Evolutionary conservation across 2,329 filamentous ascomycete species (phyloP).

Genomic region (Aspergillus uvarum): DNA sequence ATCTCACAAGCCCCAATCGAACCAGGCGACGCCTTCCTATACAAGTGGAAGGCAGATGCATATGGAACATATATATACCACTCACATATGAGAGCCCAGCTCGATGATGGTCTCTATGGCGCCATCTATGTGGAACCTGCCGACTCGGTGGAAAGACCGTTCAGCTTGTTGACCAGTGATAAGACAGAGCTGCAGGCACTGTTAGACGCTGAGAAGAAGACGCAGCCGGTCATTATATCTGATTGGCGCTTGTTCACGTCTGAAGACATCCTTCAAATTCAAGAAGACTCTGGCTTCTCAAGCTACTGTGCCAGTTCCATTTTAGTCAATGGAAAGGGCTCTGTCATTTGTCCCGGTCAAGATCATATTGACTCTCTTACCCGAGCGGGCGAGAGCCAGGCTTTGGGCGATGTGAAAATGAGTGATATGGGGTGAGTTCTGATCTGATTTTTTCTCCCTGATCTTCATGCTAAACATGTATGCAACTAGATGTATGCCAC

Average conservation of each 20-base stretch:
- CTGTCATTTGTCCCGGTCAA: conserved; percentile 52
- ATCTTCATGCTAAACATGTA: neutral
- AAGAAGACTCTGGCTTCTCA: conserved; percentile 1
- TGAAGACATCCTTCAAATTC: conserved; percentile 39
- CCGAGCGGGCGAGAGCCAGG: conserved; percentile 21
- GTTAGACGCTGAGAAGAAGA: conserved; percentile 49
- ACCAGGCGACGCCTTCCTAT: conserved; percentile 51
- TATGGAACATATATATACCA: conserved; percentile 60
- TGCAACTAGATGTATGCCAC: conserved; percentile 23
- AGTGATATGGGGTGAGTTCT: conserved; percentile 34
- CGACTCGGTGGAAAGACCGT: conserved; percentile 47
- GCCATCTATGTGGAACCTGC: conserved; percentile 38
- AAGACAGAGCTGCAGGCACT: conserved; percentile 45
- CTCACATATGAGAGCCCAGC: conserved; percentile 54
- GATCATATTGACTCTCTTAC: conserved; percentile 42
- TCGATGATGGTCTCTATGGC: conserved; percentile 61
- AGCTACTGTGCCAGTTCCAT: conserved; percentile 57
- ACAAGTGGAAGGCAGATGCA: conserved; percentile 55
- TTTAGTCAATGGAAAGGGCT: conserved; percentile 61
- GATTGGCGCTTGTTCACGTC: conserved; percentile 60
- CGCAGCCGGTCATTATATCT: conserved; percentile 52
- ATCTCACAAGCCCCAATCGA: conserved; percentile 55
- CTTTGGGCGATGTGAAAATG: conserved; percentile 23
- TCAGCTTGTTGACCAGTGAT: conserved; percentile 50
- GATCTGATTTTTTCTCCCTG: too few species aligned